Base-by-base conservation (phyloP, 2,329 filamentous ascomycete species). In the Ophidiomyces ophidiicola region DNA sequence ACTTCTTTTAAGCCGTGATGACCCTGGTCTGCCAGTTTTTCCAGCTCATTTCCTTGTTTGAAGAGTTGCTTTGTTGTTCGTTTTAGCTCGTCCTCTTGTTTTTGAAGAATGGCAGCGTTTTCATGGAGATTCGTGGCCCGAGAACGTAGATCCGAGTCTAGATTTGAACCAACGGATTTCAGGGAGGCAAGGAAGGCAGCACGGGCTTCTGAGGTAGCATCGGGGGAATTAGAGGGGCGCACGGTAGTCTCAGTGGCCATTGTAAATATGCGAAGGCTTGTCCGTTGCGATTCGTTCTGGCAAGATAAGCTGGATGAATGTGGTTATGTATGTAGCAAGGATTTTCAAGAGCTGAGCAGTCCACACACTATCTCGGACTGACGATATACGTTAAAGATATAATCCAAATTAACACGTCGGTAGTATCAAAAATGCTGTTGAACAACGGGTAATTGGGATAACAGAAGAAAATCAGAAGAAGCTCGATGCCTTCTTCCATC, bases 1-100 rank as follows among this genome's bases (percentile, higher is more conserved):
- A 77, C 65, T 55, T 76, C 72, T 54, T 76, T 76, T 45, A 78
- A 50, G 40, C 70, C 71, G 48, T 69, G 68, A 7, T 67, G 64
- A 44, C 68, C 69, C 47, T 64, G 65, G 44, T 73, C 70, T 17
- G 69, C 62, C 37, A 75, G 55, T 50, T 68, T 71, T 49, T 69
- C 63, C 61, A 69, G 69, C 52, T 70, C 63, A 21, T 63, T 64
- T 48, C 64, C 71, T 54, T 76, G 69, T 51, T 67, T 66, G 26
- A 60, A 58, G 40, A 76, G 53, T 12, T 60, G 61, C 7, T 57
- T 58, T n/a, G 70, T 74, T 45, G 67, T 57, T 47, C 63, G 67
- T 29, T 56, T 60, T 25, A 76, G 49, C 31, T 72, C 65, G 29
- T 59, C 62, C 50, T 78, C 71, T 50, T 79, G 75, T 47, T 67